Conservation (phyloP, 768 basidiomycete genomes). For the Podaxis sp. region DNA sequence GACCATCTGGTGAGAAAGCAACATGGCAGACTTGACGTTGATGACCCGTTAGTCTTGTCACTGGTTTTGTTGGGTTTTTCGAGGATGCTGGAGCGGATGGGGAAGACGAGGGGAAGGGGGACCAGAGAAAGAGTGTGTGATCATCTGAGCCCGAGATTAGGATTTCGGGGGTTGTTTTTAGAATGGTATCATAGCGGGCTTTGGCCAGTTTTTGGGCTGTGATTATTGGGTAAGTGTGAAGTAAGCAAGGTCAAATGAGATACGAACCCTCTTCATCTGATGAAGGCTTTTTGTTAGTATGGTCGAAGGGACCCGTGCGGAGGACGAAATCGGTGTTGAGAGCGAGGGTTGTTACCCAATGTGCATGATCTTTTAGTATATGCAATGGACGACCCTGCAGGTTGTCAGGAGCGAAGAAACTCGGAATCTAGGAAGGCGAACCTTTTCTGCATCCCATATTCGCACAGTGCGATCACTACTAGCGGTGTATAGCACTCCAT, state of each 20-base stretch:
- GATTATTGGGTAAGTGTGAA: not conserved
- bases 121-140: conserved; percentile 97
- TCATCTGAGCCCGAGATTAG: conserved; percentile 97
- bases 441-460: conserved; percentile 85
- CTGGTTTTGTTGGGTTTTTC: conserved; percentile 36
- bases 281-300: conserved; percentile 70
- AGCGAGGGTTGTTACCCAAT: conserved; percentile 97
- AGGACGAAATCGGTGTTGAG: conserved; percentile 94
- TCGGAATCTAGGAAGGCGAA: conserved; percentile 25
- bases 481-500: conserved; percentile 88
- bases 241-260: not conserved
- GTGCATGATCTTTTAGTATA: conserved; percentile 90
- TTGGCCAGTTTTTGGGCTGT: conserved; percentile 76
- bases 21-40: conserved; percentile 94
- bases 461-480: conserved; percentile 92
- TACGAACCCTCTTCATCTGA: conserved; percentile 77
- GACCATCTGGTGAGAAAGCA: conserved; percentile 90
- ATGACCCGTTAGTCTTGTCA: conserved; percentile 84
- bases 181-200: conserved; percentile 70
- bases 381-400: conserved; percentile 76
- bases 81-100: conserved; percentile 16
- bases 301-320: conserved; percentile 93
- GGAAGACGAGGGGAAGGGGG: conserved; percentile 56
- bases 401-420: not conserved
- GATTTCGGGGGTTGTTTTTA: conserved; percentile 66